Percentiles rank a stretch among this genome's conserved stretches.
Conservation (phyloP, 1,284 basidiomycete species). For the Sphaerobolus stellatus region DNA sequence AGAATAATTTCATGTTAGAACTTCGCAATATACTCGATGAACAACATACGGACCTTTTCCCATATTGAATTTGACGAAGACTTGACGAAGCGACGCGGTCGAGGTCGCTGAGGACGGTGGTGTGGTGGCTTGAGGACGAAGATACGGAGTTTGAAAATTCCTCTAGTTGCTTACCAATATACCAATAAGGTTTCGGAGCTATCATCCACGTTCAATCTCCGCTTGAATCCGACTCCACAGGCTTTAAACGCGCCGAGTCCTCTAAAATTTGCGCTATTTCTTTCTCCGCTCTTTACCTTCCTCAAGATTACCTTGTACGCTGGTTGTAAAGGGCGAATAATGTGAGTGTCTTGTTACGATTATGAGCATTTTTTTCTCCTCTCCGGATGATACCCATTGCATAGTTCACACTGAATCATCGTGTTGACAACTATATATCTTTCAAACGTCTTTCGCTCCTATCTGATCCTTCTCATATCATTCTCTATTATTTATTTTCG, state of each 20-base stretch:
- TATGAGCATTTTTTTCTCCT: constrained; percentile 7
- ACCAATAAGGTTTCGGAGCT: too few relatives aligned
- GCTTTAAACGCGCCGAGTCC: too few relatives aligned
- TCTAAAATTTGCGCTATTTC: too few relatives aligned
- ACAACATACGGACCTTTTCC: constrained; percentile 1
- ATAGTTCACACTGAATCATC: too few relatives aligned
- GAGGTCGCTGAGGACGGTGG: constrained; percentile 3
- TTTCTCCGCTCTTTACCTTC: constrained; percentile 78
- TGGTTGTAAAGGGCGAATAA: constrained; percentile 93
- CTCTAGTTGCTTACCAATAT: too few relatives aligned
- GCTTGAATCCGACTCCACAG: too few relatives aligned
- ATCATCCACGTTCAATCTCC: too few relatives aligned
- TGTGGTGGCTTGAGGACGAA: neutral
- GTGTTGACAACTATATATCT: neutral
- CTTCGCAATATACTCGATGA: neutral
- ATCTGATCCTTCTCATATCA: too few relatives aligned
- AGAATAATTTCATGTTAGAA: neutral
- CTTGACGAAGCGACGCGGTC: constrained; percentile 1
- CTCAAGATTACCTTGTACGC: constrained; percentile 91
- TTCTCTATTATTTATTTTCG: neutral
- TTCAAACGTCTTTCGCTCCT: neutral
- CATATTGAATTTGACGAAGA: constrained; percentile 3
- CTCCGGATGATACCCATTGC: too few relatives aligned
- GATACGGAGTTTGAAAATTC: neutral
- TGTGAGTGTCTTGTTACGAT: constrained; percentile 67